Base-by-base conservation (phyloP, 2,329 filamentous ascomycete genomes). In the Monascus ruber region DNA sequence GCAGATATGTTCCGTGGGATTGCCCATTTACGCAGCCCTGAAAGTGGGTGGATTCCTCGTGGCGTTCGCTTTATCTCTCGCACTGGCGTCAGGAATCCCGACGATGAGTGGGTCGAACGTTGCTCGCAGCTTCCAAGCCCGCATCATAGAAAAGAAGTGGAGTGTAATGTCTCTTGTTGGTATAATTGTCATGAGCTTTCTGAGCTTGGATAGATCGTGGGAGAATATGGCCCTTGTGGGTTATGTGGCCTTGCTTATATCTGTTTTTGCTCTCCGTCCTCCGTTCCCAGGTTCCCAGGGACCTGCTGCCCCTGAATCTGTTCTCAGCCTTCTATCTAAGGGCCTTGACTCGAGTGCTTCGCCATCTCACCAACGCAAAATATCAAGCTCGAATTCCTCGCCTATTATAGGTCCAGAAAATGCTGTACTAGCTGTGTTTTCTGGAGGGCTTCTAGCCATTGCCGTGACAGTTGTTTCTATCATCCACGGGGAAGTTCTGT, bases 11-110 rank as follows among this genome's bases (percentile, higher is more conserved):
- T 61, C 67, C 11, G 51, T 73, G 24, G 56, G 64, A 3, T 49
- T 79, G 26, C 76, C 76, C 1, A 72, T 76, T 48, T 78, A 74
- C 50, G 71, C 74, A 6, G 56, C 71, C 0, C 62, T 74, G 45
- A 68, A 75, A 41, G 53, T 78, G 8, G 75, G 74, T 6, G 73
- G 71, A 8, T 64, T 70, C 41, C 60, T 70, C 38, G 69, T 71
- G n/a, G 70, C 71, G 7, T 55, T 76, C n/a, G 46, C 69, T 2
- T 46, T 77, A 26, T 55, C 77, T 33, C 54, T 68, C 28, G 64
- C 68, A 5, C 46, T 65, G 2, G 63, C 69, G 5, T 65, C 69
- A 9, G 69, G 68, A 5, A 42, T 76, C 24, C 56, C 60, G 24
- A 49, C 47, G 17, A 6, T 59, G 24, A 31, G 53, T 25, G 4